Percentiles rank a stretch among this genome's conserved stretches.
Evolutionary conservation across 1,139 yeast genomes (phyloP).

Genomic region (Kodamaea alishanica): DNA sequence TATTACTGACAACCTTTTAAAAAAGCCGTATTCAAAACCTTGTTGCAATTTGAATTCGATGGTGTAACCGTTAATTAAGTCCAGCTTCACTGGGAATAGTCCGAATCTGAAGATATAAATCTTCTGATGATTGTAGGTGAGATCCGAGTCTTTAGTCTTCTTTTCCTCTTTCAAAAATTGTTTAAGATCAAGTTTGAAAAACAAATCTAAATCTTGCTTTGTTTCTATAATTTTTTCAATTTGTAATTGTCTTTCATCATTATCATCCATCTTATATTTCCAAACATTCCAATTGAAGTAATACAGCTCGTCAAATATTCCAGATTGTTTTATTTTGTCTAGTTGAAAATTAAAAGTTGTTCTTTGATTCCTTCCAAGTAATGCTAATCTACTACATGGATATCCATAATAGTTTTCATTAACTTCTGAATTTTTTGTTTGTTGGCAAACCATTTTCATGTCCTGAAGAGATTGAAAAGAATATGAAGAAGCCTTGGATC

Average conservation of each 20-base stretch:
- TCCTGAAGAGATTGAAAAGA: too few species aligned
- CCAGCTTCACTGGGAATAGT: slow-evolving; percentile 14
- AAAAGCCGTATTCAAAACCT: slow-evolving; percentile 1
- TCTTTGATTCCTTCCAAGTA: slow-evolving; percentile 7
- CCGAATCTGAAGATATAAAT: slow-evolving; percentile 12
- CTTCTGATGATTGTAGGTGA: not conserved
- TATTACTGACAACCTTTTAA: slow-evolving; percentile 5
- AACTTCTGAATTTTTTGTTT: too few species aligned
- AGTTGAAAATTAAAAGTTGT: slow-evolving; percentile 8
- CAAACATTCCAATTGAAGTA: slow-evolving; percentile 13
- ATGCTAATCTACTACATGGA: slow-evolving; percentile 9
- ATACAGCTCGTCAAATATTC: slow-evolving; percentile 4
- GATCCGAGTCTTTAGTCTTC: too few species aligned
- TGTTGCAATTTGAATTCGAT: slow-evolving; percentile 12
- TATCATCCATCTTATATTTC: slow-evolving; percentile 1
- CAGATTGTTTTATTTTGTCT: not conserved
- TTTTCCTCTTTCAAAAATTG: not conserved
- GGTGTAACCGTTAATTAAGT: slow-evolving; percentile 36
- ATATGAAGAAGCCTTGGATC: too few species aligned
- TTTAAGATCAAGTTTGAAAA: slow-evolving; percentile 2
- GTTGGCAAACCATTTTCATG: too few species aligned
- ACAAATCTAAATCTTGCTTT: slow-evolving; percentile 5
- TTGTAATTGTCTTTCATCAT: slow-evolving; percentile 1
- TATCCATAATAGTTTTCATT: slow-evolving; percentile 1
- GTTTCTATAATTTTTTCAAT: slow-evolving; percentile 6